phyloP scores from a whole-genome alignment of 352 stramenopile species.

The Phytophthora hibernalis region DNA sequence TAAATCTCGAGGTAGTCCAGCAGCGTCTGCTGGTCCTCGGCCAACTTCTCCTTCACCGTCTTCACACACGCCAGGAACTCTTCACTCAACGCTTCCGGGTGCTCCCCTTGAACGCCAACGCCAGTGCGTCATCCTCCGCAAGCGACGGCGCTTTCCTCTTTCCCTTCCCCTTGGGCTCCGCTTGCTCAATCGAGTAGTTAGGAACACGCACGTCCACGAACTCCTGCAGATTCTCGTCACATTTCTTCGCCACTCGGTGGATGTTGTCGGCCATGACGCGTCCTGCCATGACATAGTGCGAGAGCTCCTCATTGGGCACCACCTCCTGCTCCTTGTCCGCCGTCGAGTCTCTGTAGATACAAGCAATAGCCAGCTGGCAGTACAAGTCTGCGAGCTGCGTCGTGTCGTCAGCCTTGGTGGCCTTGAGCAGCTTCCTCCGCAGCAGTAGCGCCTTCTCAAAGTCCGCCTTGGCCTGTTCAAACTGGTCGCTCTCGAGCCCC shows the following conservation, averaged over 20 bases:
- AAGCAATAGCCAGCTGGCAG: conserved; percentile 86
- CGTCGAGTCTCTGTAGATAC: conserved; percentile 78
- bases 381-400: conserved; percentile 84
- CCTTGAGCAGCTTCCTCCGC: conserved; percentile 71
- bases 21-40: conserved; percentile 53
- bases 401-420: conserved; percentile 73
- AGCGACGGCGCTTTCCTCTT: conserved; percentile 61
- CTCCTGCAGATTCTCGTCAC: conserved; percentile 45
- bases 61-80: conserved; percentile 64
- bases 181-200: conserved; percentile 46
- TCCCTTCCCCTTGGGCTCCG: conserved; percentile 60
- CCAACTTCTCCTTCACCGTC: conserved; percentile 27
- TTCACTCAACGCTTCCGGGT: conserved; percentile 58
- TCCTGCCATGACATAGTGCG: conserved; percentile 84
- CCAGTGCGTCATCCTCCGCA: conserved; percentile 17
- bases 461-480: conserved; percentile 74
- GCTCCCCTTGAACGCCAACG: conserved; percentile 60
- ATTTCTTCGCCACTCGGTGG: conserved; percentile 58
- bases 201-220: conserved; percentile 69
- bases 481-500: conserved; percentile 84
- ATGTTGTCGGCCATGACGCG: conserved; percentile 86
- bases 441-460: conserved; percentile 84
- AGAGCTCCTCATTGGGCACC: conserved; percentile 56
- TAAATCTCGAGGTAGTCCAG: conserved; percentile 89
- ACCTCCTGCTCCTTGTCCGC: conserved; percentile 33